Conservation (phyloP, 345 rosid genomes). For the Eucalyptus virginea region DNA sequence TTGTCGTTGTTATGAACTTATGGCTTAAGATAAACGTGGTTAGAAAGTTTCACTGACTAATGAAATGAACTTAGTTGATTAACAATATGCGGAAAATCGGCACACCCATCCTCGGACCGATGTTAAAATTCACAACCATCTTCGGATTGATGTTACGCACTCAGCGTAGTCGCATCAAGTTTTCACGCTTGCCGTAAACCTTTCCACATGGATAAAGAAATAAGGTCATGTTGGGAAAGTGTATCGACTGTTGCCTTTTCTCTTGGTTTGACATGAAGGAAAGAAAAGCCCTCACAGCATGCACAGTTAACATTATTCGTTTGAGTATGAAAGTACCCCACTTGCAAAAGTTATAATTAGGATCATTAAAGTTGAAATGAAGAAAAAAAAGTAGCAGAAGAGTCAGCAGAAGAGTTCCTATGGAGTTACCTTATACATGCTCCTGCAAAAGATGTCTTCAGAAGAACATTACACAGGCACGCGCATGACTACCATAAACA, state of each 20-base stretch:
- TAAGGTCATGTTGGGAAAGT: background rate
- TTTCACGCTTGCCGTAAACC: background rate
- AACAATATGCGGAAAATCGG: background rate
- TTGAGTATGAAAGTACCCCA: background rate
- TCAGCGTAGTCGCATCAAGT: background rate
- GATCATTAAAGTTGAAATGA: background rate
- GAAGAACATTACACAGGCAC: background rate
- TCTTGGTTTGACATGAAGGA: background rate
- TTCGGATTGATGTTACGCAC: background rate
- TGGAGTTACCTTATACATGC: background rate
- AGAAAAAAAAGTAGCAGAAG: background rate
- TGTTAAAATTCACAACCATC: background rate
- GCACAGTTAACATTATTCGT: background rate
- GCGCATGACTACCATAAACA: background rate
- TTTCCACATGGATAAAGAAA: background rate
- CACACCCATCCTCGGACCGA: background rate
- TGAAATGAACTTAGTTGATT: background rate
- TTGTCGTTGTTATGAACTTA: background rate
- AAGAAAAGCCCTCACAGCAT: background rate
- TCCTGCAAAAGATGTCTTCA: background rate
- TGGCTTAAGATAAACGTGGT: background rate
- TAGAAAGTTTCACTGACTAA: background rate
- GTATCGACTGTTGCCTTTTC: background rate
- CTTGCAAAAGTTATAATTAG: background rate
- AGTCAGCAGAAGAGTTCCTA: background rate